Evolutionary conservation across 331 rosid species (phyloP), one percentile per base, ranked within the genome.

Genomic region (Cucumis variabilis): DNA sequence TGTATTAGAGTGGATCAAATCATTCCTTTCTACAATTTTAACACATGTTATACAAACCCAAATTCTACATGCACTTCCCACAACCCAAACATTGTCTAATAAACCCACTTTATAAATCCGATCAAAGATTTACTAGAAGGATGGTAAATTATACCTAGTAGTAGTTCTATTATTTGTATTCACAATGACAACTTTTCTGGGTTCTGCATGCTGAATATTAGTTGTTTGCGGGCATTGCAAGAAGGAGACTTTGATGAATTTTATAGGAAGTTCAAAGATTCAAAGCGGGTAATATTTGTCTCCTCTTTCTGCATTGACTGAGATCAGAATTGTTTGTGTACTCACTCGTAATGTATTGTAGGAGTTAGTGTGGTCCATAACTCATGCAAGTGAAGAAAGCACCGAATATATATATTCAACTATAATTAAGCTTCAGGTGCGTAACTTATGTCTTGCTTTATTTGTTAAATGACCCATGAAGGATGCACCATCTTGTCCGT

Each of bases 371-470:
- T 91, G 93, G 91, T 93, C 96, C 77, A 92, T 95, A 92, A 95
- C 97, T 91, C 95, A 84, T 85, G 95, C 98, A 88, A 96, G 99
- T 90, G 98, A 95, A 90, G 98, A 96, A 88, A 95, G 98, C 91
- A 93, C 99, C 0, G 98, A 94, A 88, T 91, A 90, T 90, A 95
- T 96, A 86, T 95, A 92, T 90, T 89, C 92, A 83, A 89, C 98
- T 68, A 92, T 96, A 85, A 90, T 93, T 88, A 96, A 93, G 86
- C 95, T 96, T 82, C 98, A 96, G 98, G 99, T 96, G 93, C 78
- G 62, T 11, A 28, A 69, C 85, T 65, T 28, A 87, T 79, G 28
- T 60, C 27, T 48, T 68, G 44, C 37, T 60, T 63, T 17, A 37
- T 63, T 20, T 5, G 25, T 10, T 60, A 28, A 82, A 65, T 58